Evolutionary conservation across 2,329 filamentous ascomycete species (phyloP), one percentile per base, ranked within the genome.

Genomic region (Karstenula rhodostoma): DNA sequence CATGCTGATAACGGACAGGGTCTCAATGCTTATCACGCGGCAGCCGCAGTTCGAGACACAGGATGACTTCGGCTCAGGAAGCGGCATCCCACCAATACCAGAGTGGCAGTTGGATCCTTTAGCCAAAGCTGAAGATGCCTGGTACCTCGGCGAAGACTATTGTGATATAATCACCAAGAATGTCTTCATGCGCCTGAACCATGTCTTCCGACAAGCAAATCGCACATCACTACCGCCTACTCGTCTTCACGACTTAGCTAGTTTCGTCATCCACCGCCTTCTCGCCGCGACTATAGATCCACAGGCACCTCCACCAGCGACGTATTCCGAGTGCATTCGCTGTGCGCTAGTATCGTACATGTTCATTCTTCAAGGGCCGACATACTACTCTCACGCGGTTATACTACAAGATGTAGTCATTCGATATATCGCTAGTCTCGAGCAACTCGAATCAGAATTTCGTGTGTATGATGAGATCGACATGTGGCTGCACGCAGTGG

Each of bases 11-110:
- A 23, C 12, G 12, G 8, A 2, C 33, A 87, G 86, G 86, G 84
- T 87, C n/a, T 85, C 85, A 0, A 79, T 87, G 79, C 75, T 88
- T 4, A 79, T 87, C 6, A 84, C 77, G 59, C 82, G 83, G 8
- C 54, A 66, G 25, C 85, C 85, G 19, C 85, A 87, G 60, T 88
- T 87, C 58, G 59, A 77, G 3, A 81, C 79, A 0, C 84, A 87
- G 57, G 80, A 86, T 63, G 82, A 87, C 32, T 48, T 67, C 7
- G 83, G 83, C 0, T 65, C 72, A 37, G 84, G 84, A 12, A 73
- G 81, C 59, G 86, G 85, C 1, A 82, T 87, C 35, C 71, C 78
- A 4, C 79, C 84, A 0, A 84, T 81, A 22, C 68, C 78, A 0
- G 78, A 85, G 66, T 87, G 85, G 85, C 76, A 81, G 48, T 35